A percentile compares a stretch with the other conserved stretches of the same genome.
Evolutionary conservation across 2,329 filamentous ascomycete genomes (phyloP).

Genomic region (Aspergillus pseudoterreus): DNA sequence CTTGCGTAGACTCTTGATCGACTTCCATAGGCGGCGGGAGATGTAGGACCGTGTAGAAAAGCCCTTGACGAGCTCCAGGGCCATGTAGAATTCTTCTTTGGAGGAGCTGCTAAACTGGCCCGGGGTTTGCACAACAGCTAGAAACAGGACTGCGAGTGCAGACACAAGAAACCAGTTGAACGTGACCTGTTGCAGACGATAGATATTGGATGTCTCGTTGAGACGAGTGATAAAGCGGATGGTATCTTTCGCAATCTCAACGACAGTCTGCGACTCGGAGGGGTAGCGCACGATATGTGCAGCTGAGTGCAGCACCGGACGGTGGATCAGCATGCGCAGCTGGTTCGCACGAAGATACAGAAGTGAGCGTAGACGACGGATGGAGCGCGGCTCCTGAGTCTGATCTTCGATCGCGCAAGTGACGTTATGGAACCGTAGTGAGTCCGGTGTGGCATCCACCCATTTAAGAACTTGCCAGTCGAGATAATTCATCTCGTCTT

Average conservation of each 20-base stretch:
- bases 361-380: slow-evolving; percentile 72
- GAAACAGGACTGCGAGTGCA: slow-evolving; percentile 59
- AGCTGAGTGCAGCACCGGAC: slow-evolving; percentile 70
- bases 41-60: slow-evolving; percentile 59
- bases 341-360: slow-evolving; percentile 86
- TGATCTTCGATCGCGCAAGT: slow-evolving; percentile 46
- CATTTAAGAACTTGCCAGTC: slow-evolving; percentile 81
- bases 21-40: slow-evolving; percentile 61
- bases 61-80: slow-evolving; percentile 59
- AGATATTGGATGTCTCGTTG: slow-evolving; percentile 60
- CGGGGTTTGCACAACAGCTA: slow-evolving; percentile 61
- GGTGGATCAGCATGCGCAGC: slow-evolving; percentile 83
- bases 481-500: slow-evolving; percentile 72
- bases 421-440: slow-evolving; percentile 58
- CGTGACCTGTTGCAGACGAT: slow-evolving; percentile 58
- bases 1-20: slow-evolving; percentile 57
- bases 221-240: slow-evolving; percentile 58
- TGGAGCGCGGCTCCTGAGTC: slow-evolving; percentile 49
- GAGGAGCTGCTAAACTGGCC: slow-evolving; percentile 55
- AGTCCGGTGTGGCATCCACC: slow-evolving; percentile 67
- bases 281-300: slow-evolving; percentile 75
- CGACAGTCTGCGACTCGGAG: slow-evolving; percentile 64
- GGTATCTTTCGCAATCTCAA: slow-evolving; percentile 62
- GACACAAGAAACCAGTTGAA: slow-evolving; percentile 66
- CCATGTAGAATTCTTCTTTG: slow-evolving; percentile 63